Base-by-base conservation (phyloP, 495 filamentous ascomycete species). In the Penicillium pulvis region DNA sequence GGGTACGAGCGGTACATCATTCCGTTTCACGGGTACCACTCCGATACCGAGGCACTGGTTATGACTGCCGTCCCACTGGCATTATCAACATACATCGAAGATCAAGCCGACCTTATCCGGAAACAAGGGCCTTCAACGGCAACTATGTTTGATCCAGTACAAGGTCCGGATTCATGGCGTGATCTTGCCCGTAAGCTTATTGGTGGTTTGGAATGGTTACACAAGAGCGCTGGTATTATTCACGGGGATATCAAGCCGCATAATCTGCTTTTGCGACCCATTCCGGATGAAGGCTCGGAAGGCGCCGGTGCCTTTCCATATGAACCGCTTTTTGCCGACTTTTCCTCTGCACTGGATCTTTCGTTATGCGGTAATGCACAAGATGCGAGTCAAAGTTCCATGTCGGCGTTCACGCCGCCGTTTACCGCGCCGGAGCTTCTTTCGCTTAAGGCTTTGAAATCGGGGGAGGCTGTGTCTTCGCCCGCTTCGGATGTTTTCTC, bases 391-490 rank as follows among this genome's bases (percentile, higher is more conserved):
- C 61, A 64, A 52, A 62, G 75, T 6, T 70, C 75, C 1, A 60
- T 73, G 55, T 73, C 75, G 1, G 83, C 84, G 30, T 68, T 83
- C 8, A 87, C 85, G 6, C 79, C 80, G 26, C 83, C 83, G 9
- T 87, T 80, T 65, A 76, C 83, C 14, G 82, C 84, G 28, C 85
- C 85, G 0, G 81, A 84, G 44, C 71, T 85, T 10, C 68, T 85
- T 17, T 74, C 70, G 28, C 59, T 81, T 1, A 59, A 67, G 12
- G 69, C 71, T 2, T 56, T 75, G 41, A 72, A 59, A 17, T 70
- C 70, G 2, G 56, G 53, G 9, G 58, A 61, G 19, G 57, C 60
- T 4, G 51, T 58, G 23, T 55, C 63, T 16, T 60, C 61, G 0
- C 57, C 68, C 0, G 58, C 68, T 10, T 71, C 66, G 41, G 68